Base-by-base conservation (phyloP, 768 basidiomycete genomes). In the Daedaleopsis sinensis region DNA sequence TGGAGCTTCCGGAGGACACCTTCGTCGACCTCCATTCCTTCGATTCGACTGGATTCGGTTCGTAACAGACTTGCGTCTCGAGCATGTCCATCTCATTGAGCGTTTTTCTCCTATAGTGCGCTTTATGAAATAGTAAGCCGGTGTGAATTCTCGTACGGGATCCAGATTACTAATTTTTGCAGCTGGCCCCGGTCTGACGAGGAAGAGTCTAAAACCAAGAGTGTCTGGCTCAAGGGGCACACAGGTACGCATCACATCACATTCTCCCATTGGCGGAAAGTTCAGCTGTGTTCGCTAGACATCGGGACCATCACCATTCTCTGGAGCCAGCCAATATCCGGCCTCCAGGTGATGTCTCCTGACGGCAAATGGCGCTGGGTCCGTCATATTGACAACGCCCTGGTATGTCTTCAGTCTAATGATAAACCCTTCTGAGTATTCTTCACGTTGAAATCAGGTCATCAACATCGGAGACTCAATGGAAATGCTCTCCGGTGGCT, bases 1-100 rank as follows among this genome's bases (percentile, higher is more conserved):
- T 83, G 21, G 80, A 81, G 55, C 68, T 83, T 9, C 79, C 78
- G 0, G 80, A 83, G 60, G 77, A 82, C 3, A 71, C 77, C 0
- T 74, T 82, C 35, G 74, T 78, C 5, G 68, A 79, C 7, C 62
- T 71, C 39, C 80, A 83, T 62, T 67, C 65, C 0, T 81, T 75
- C 48, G 71, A 75, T 15, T 73, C 76, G 1, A 77, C 81, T 54
- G 71, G 76, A 15, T 79, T 71, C 54, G 67, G 79, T 79, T 56
- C 2, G 70, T 61, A 1, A 35, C 18, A 13, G 32, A 21, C n/a
- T 39, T 8, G 27, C 18, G 19, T n/a, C 18, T 23, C 12, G 16
- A 19, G 3, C 38, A 15, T 8, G 39, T 18, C 3, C 5, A 2
- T 12, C 13, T 27, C 38, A 47, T 24, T n/a, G 39, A 19, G 38